Conservation (phyloP, 1,284 basidiomycete genomes). For the Peniophora sp. region DNA sequence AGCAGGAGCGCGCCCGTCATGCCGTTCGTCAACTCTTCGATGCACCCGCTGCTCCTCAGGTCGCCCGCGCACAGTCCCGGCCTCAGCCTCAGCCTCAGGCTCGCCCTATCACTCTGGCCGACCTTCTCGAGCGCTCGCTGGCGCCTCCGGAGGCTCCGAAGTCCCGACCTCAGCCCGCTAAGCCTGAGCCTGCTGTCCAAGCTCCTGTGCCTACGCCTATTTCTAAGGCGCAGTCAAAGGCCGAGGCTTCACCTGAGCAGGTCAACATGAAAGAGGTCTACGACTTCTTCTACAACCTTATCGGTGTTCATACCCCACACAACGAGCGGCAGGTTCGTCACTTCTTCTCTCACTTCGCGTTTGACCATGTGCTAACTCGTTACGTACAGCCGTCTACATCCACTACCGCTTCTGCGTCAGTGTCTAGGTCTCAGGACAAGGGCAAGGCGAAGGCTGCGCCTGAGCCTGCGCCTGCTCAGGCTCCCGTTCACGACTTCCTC, state of each 20-base stretch:
- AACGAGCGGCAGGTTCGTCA: background rate
- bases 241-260: background rate
- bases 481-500: too few relatives aligned
- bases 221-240: background rate
- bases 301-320: background rate
- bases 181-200: background rate
- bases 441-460: conserved; percentile 15
- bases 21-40: too few relatives aligned
- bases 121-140: too few relatives aligned
- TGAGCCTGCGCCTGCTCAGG: background rate
- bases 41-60: too few relatives aligned
- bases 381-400: background rate
- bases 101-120: too few relatives aligned
- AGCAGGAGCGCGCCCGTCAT: too few relatives aligned
- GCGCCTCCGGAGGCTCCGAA: too few relatives aligned
- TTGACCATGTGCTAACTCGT: background rate
- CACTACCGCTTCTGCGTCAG: background rate
- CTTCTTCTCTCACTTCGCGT: background rate
- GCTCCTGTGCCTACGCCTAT: background rate
- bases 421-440: conserved; percentile 7
- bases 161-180: too few relatives aligned
- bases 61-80: too few relatives aligned
- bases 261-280: background rate
- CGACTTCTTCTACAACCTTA: background rate
- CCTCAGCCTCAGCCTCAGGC: too few relatives aligned